Conservation (phyloP, 176 grass and related monocot species). For the Otatea glauca region DNA sequence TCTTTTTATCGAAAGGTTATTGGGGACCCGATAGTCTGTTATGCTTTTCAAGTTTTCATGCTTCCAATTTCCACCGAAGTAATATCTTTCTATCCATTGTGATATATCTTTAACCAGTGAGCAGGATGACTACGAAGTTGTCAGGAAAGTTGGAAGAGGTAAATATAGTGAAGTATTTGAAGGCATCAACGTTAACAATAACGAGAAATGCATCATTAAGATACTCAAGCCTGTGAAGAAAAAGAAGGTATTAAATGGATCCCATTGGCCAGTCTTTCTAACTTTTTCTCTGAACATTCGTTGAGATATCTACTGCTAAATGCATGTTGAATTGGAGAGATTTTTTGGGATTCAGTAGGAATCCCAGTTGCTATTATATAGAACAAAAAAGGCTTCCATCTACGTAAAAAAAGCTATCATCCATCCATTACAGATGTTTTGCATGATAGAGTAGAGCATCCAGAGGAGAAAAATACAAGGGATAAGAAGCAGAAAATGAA, state of each 20-base stretch:
- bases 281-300: not conserved
- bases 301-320: not conserved
- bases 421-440: not conserved
- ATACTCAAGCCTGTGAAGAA: constrained; percentile 99
- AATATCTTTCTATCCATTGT: constrained; percentile 30
- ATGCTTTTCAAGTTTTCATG: not conserved
- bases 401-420: not conserved
- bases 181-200: constrained; percentile 89
- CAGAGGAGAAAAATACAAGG: constrained; percentile 6
- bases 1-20: not conserved
- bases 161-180: constrained; percentile 99
- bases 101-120: constrained; percentile 62
- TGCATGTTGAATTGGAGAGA: not conserved
- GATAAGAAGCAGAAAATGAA: not conserved
- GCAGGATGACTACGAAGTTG: constrained; percentile 95
- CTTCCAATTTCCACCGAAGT: constrained; percentile 13
- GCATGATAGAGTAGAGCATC: not conserved
- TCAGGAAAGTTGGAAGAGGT: constrained; percentile 94
- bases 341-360: not conserved
- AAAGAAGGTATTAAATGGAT: constrained; percentile 81
- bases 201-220: constrained; percentile 93
- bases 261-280: not conserved
- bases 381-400: not conserved
- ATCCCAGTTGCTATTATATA: not conserved
- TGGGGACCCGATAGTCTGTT: constrained; percentile 9